Conservation (phyloP, 2,329 filamentous ascomycete genomes). For the Phialemoniopsis sp. region DNA sequence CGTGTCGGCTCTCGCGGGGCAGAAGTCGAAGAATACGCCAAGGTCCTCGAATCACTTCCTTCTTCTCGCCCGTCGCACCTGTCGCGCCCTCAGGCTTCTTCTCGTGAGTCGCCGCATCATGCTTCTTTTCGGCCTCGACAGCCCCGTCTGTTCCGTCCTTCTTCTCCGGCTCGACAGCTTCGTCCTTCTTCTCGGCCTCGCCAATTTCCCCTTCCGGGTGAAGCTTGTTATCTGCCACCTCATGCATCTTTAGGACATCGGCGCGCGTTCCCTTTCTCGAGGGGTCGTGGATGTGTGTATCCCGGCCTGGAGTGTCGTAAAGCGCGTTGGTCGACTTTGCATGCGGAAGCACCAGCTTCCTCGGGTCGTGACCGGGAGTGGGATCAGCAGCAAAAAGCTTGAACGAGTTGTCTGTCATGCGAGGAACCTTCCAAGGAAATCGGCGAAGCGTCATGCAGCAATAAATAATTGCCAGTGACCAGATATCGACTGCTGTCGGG, state of each 20-base stretch:
- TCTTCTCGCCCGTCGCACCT: conserved; percentile 45
- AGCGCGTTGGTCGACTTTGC: conserved; percentile 40
- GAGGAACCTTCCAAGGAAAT: conserved; percentile 96
- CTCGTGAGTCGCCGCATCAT: conserved; percentile 16
- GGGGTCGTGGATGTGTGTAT: conserved; percentile 17
- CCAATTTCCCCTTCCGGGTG: not conserved
- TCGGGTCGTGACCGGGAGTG: conserved; percentile 65
- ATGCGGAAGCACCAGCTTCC: conserved; percentile 43
- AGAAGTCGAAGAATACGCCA: conserved; percentile 85
- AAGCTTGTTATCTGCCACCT: not conserved
- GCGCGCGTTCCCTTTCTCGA: not conserved
- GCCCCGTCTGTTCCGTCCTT: not conserved
- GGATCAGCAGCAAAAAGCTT: conserved; percentile 87
- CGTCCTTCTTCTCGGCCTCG: too few species aligned
- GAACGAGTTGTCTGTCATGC: conserved; percentile 89
- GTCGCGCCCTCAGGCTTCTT: conserved; percentile 21
- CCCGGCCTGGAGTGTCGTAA: conserved; percentile 18
- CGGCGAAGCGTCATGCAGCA: conserved; percentile 96
- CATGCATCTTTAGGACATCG: too few species aligned
- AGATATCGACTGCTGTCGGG: conserved; percentile 89
- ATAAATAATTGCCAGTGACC: conserved; percentile 97
- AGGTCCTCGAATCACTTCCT: conserved; percentile 84
- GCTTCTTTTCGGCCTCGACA: not conserved
- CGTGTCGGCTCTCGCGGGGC: conserved; percentile 83
- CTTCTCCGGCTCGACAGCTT: not conserved